Base-by-base conservation (phyloP, 345 rosid species). In the Lumnitzera littorea region DNA sequence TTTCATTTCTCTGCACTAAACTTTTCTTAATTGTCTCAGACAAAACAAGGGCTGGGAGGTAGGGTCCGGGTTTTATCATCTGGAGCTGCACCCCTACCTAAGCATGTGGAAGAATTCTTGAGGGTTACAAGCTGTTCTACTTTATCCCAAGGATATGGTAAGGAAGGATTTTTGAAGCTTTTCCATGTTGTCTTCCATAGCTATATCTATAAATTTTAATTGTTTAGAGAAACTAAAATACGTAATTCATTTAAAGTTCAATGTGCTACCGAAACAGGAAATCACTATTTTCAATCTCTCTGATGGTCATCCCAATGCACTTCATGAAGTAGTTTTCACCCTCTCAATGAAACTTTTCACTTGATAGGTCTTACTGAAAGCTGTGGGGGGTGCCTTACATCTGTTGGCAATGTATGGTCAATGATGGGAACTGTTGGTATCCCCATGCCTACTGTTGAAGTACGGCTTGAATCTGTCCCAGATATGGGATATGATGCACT, bases 401-500 rank as follows among this genome's bases (percentile, higher is more conserved):
- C 97, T 7, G 65, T 94, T 47, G 85, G 87, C 41, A 76, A 89
- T 70, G 83, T 88, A 29, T 86, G 65, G 69, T 76, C 91, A 1
- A 94, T 94, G 99, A 60, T 83, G 53, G 97, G 99, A 52, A 90
- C 97, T 25, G 99, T 90, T 9, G 97, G 99, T 36, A 84, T 94
- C 23, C 99, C 99, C 16, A 75, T 94, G 73, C 80, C 96, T 5
- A 80, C 96, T 11, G 83, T 94, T 16, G 99, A 94, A 78, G 91
- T 83, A 52, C 84, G 96, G 80, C 91, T 94, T 12, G 95, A 87
- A 67, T 90, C 96, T 0, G 91, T 90, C 43, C 95, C 91, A 13
- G 98, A 92, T 58, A 92, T 89, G 98, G 95, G 87, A 46, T 92
- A 94, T 2, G 96, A 94, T 53, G 96, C 99, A 15, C 78, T 90